Evolutionary conservation across 1,139 yeast genomes (phyloP).

Genomic region (Lodderomyces parapsilosis): DNA sequence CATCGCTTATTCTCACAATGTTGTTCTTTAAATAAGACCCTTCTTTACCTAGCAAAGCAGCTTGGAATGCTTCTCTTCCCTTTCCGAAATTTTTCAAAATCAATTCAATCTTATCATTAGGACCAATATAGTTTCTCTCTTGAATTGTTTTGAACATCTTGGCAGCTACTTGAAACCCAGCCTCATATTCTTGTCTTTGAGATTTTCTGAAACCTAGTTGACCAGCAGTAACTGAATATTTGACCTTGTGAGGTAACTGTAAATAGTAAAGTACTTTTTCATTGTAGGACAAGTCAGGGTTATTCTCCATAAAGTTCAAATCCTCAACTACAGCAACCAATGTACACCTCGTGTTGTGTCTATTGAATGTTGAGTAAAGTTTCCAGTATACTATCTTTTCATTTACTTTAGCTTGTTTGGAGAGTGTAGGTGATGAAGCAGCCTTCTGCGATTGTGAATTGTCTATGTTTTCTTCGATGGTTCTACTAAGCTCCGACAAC

Average conservation of each 20-base stretch:
- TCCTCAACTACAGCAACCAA: constrained; percentile 73
- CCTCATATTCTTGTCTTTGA: constrained; percentile 89
- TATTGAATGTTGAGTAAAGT: constrained; percentile 72
- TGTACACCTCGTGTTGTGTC: constrained; percentile 81
- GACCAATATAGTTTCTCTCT: constrained; percentile 51
- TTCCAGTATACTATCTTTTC: constrained; percentile 57
- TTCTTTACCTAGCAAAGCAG: constrained; percentile 87
- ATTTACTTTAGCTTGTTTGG: constrained; percentile 15
- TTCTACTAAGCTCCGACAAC: neutral
- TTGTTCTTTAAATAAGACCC: constrained; percentile 66
- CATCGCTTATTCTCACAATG: constrained; percentile 70
- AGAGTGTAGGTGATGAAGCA: neutral
- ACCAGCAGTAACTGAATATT: constrained; percentile 68
- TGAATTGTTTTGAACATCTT: constrained; percentile 71
- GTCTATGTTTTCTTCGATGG: neutral
- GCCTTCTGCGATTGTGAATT: neutral
- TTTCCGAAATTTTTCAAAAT: constrained; percentile 81
- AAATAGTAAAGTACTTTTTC: constrained; percentile 77
- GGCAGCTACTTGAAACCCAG: constrained; percentile 83
- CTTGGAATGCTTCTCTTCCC: constrained; percentile 84
- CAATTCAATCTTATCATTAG: constrained; percentile 63
- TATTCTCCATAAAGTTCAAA: constrained; percentile 54
- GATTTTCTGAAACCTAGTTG: constrained; percentile 74
- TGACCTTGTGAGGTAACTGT: constrained; percentile 76
- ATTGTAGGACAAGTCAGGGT: constrained; percentile 59